A percentile compares a stretch with the other conserved stretches of the same genome.
Conservation (phyloP, 768 basidiomycete species). For the Strobilomyces confusus region DNA sequence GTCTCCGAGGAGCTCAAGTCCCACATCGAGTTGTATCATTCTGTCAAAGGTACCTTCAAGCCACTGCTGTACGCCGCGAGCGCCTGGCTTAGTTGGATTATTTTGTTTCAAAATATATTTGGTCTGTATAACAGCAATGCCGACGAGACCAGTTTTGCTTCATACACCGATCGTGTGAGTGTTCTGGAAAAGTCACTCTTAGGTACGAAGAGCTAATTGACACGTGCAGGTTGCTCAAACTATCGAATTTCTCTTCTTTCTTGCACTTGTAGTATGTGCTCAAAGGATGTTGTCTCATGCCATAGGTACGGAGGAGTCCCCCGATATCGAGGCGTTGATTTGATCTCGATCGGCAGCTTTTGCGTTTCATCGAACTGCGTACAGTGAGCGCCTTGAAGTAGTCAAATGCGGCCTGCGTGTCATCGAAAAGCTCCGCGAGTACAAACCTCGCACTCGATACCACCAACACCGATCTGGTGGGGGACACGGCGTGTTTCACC, state of each 20-base stretch:
- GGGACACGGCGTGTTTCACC: conserved; percentile 41
- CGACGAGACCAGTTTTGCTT: conserved; percentile 44
- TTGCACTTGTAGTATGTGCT: conserved; percentile 56
- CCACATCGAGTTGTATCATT: conserved; percentile 64
- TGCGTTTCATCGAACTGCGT: conserved; percentile 75
- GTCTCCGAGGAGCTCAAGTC: conserved; percentile 66
- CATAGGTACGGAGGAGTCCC: conserved; percentile 36
- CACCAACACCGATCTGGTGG: conserved; percentile 31
- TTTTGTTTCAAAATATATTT: conserved; percentile 68
- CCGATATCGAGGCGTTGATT: not conserved
- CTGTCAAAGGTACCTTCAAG: conserved; percentile 65
- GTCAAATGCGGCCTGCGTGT: conserved; percentile 51
- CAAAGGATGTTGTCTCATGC: conserved; percentile 70
- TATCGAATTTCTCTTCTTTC: conserved; percentile 73
- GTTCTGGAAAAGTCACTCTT: not conserved
- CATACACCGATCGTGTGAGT: conserved; percentile 56
- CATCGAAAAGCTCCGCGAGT: conserved; percentile 64
- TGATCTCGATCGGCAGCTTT: conserved; percentile 42
- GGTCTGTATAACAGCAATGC: conserved; percentile 44
- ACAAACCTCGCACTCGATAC: conserved; percentile 46
- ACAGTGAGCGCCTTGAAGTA: conserved; percentile 62
- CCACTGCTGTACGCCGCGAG: conserved; percentile 70
- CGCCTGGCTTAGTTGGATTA: conserved; percentile 69
- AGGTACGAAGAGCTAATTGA: not conserved
- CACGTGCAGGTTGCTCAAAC: conserved; percentile 50